Conservation (phyloP, 306 rosid genomes). For the Fagus sylvatica region DNA sequence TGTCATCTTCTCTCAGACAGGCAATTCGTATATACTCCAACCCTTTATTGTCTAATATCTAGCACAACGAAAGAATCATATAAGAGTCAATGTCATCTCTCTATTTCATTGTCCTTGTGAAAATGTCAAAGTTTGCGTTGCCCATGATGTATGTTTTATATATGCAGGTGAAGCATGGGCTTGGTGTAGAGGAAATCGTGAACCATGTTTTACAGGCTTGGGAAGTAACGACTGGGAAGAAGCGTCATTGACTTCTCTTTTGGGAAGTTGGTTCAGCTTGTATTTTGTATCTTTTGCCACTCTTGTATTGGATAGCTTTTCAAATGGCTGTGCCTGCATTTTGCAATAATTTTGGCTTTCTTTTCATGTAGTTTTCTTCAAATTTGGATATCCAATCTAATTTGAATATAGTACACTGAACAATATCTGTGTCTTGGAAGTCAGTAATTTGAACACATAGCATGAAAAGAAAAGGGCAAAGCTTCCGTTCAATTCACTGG, state of each 20-base stretch:
- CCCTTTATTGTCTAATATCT: no score
- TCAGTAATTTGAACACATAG: no score
- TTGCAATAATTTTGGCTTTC: slow-evolving; percentile 4
- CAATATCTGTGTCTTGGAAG: no score
- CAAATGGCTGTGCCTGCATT: not conserved
- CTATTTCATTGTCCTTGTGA: not conserved
- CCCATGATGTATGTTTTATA: not conserved
- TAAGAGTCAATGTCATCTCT: no score
- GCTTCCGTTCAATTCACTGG: no score
- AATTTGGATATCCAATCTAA: no score
- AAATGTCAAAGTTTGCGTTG: not conserved
- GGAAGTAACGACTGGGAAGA: slow-evolving; percentile 77
- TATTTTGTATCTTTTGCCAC: not conserved
- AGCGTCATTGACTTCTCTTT: slow-evolving; percentile 42
- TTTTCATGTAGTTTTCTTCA: not conserved
- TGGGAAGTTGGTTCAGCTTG: not conserved
- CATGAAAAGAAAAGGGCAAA: no score
- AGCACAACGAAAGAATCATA: no score
- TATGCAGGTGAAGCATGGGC: slow-evolving; percentile 79
- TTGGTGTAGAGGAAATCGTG: slow-evolving; percentile 78
- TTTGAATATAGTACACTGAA: no score
- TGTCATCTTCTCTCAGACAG: no score
- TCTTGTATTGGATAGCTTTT: not conserved
- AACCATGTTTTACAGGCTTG: slow-evolving; percentile 66
- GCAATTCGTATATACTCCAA: no score